These are phyloP conservation scores for Fraxinus pennsylvanica DNA, from an alignment of 257 asterid species.

Conservation along the genomic window DNA sequence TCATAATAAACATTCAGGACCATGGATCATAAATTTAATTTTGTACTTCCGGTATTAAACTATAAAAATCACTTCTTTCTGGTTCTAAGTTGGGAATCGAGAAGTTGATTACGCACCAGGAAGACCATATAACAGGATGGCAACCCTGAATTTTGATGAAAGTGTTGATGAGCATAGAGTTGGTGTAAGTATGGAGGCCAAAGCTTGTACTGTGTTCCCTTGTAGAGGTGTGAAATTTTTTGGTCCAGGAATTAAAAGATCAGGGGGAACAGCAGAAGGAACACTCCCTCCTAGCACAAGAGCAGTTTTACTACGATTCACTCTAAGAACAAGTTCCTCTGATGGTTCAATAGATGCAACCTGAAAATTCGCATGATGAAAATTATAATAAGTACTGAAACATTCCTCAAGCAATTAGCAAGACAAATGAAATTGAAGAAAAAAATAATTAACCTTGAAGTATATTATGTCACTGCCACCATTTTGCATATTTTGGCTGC, in stretches of 20 bases:
- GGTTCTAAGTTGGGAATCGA: constrained; percentile 8
- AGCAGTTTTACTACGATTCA: constrained; percentile 75
- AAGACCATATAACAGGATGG: constrained; percentile 74
- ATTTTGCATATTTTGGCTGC: constrained; percentile 56
- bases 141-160: constrained; percentile 82
- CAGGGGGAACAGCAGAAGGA: constrained; percentile 81
- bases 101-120: constrained; percentile 54
- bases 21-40: constrained; percentile 11
- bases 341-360: constrained; percentile 87
- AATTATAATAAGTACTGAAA: constrained; percentile 13
- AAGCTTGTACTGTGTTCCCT: constrained; percentile 50
- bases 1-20: constrained; percentile 10
- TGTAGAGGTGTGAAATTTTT: constrained; percentile 60
- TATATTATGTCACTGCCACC: constrained; percentile 54
- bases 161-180: constrained; percentile 79
- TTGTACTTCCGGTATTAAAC: background rate
- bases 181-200: constrained; percentile 85
- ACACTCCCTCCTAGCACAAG: constrained; percentile 90
- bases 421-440: constrained; percentile 2
- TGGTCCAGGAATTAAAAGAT: constrained; percentile 51
- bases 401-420: constrained; percentile 16
- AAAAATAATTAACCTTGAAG: constrained; percentile 62
- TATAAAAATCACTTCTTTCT: constrained; percentile 14
- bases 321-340: constrained; percentile 70
- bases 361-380: constrained; percentile 43